A percentile compares a stretch with the other conserved stretches of the same genome.
Conservation (phyloP, 139 green algal genomes). For the Chlamydomonas schloesseri region DNA sequence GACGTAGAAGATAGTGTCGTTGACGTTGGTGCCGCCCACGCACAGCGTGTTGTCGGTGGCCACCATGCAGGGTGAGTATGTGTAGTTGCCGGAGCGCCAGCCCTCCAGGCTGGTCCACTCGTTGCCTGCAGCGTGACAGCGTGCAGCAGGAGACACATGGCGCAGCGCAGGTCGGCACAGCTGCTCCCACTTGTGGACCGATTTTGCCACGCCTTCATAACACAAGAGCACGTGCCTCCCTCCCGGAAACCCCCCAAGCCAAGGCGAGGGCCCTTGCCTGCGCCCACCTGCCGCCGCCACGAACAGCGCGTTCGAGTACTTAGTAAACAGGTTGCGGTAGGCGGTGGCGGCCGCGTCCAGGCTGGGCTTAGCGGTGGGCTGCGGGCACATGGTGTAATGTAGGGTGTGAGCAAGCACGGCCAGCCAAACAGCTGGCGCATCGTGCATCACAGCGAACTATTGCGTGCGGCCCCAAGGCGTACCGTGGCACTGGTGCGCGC, state of each 20-base stretch:
- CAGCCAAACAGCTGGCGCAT: no score
- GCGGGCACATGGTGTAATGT: no score
- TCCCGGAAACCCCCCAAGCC: no score
- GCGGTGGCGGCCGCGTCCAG: constrained; percentile 14
- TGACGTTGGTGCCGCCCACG: constrained; percentile 24
- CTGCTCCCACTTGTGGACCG: no score
- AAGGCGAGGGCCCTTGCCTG: no score
- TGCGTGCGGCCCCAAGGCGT: neutral
- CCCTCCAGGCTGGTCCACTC: constrained; percentile 32
- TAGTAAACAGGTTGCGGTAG: constrained; percentile 16
- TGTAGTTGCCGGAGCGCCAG: constrained; percentile 3
- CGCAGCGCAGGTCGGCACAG: no score
- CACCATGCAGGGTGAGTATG: constrained; percentile 45
- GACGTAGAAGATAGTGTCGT: constrained; percentile 27
- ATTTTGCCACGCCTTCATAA: no score
- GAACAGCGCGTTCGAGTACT: constrained; percentile 33
- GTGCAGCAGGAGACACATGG: no score
- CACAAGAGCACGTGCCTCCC: no score
- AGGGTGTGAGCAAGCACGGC: no score
- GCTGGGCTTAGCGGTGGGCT: neutral
- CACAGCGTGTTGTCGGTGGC: constrained; percentile 28
- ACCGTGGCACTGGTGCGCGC: neutral
- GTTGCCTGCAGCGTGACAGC: neutral
- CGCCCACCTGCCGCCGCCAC: constrained; percentile 36
- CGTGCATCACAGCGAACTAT: neutral